Base-by-base conservation (phyloP, 805 yeast species). In the Wickerhamomyces sydowiorum region DNA sequence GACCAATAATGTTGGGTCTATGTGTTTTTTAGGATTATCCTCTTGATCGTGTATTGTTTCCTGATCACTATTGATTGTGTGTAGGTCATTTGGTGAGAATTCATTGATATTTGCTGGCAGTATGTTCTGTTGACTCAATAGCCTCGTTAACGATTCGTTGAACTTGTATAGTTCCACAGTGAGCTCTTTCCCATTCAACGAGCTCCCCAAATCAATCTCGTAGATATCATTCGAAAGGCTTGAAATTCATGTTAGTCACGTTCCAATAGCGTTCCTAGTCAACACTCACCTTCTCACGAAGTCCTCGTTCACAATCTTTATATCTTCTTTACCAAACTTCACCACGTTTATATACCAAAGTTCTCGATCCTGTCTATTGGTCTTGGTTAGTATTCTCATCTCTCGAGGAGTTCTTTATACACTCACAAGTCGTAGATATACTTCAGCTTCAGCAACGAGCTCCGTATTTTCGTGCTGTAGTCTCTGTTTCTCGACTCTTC, bases 101-200 rank as follows among this genome's bases (percentile, higher is more conserved):
- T 22, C 39, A 19, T 18, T 29, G 17, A 25, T 30, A 24, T 39
- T 34, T 17, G 41, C 9, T 34, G 29, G 10, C 17, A 40, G 17
- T 30, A 42, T n/a, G 18, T 22, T 21, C 7, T 45, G 37, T 14
- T 37, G 37, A 7, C 40, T 42, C 28, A 53, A 47, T 6, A 56
- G 36, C 15, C 60, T 38, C 12, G 60, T 52, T 7, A 57, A 39
- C 2, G 55, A 47, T 43, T 56, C 59, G 24, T 57, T 54, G 37
- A 57, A 48, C 29, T 49, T 51, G 46, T 57, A 57, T 3, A 57
- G 37, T 30, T 51, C 51, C 7, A 47, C 44, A 1, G 51, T 46
- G 7, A 46, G 33, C 6, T 50, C 51, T 13, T 43, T 43, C 1
- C 39, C 42, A 10, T 29, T 8, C 32, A 46, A 17, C 13, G 44